Conservation (phyloP, 768 basidiomycete species). For the Hirschioporus abietinus region DNA sequence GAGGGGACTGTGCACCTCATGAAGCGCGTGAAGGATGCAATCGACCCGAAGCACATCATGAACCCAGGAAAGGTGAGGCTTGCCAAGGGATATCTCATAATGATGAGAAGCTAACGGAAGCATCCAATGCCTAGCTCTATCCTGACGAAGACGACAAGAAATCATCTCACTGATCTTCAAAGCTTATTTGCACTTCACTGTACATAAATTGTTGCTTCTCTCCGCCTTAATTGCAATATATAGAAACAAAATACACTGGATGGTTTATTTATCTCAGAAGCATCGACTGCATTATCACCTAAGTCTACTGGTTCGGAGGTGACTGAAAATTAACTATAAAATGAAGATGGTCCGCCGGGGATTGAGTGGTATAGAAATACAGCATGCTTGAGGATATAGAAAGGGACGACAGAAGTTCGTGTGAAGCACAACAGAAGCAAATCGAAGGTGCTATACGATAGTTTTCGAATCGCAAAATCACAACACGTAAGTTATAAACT, state of each 20-base stretch:
- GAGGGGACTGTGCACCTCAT: slow-evolving; percentile 77
- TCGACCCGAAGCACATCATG: slow-evolving; percentile 77
- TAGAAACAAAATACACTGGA: no score
- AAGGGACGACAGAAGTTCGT: neutral
- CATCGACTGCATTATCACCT: neutral
- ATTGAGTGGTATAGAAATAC: neutral
- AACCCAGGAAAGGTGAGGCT: slow-evolving; percentile 72
- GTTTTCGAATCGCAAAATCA: neutral
- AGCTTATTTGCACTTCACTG: neutral
- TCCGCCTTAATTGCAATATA: no score
- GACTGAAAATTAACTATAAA: neutral
- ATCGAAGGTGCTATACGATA: neutral
- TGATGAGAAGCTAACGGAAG: neutral
- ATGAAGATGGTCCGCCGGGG: neutral
- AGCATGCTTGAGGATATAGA: neutral
- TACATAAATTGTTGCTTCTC: neutral
- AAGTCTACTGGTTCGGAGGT: neutral
- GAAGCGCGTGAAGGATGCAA: slow-evolving; percentile 73
- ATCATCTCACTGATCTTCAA: neutral
- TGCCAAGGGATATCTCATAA: neutral
- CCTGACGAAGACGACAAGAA: slow-evolving; percentile 1
- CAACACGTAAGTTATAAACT: neutral
- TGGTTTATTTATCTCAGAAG: neutral
- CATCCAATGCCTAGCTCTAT: neutral
- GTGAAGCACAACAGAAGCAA: neutral